These are phyloP conservation scores for Fusarium floridanum DNA, from an alignment of 2,329 filamentous ascomycete genomes.

Conservation along the genomic window DNA sequence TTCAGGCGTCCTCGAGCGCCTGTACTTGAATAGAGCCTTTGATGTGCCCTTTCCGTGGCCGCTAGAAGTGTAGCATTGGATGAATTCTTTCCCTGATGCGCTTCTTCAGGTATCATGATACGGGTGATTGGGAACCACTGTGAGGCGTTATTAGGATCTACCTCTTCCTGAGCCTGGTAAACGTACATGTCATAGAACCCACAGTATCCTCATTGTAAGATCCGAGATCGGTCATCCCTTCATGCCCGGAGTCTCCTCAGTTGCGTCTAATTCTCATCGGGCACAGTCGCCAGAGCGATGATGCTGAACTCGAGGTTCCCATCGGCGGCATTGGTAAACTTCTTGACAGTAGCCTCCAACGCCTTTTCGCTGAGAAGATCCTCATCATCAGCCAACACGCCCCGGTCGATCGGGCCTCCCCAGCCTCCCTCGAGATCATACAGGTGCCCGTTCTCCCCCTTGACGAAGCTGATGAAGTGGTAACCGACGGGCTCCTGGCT, in stretches of 20 bases:
- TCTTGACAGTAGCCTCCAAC: constrained; percentile 69
- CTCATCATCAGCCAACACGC: constrained; percentile 65
- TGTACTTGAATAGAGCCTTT: background rate
- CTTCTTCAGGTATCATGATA: background rate
- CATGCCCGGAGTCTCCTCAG: too few species aligned
- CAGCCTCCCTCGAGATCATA: constrained; percentile 86
- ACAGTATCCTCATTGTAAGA: background rate
- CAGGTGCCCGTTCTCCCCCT: constrained; percentile 71
- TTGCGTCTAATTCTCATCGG: constrained; percentile 26
- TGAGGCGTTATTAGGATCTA: background rate
- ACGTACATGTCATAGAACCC: background rate
- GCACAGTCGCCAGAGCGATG: constrained; percentile 50
- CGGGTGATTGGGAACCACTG: background rate
- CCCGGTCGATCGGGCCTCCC: constrained; percentile 79
- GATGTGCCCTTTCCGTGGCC: background rate
- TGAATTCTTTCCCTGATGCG: background rate
- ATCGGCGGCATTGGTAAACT: constrained; percentile 55
- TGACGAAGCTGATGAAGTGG: constrained; percentile 88
- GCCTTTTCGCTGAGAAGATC: constrained; percentile 76
- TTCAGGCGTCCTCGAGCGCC: background rate
- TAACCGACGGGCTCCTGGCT: constrained; percentile 74
- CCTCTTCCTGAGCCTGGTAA: background rate
- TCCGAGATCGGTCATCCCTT: background rate
- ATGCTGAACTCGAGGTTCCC: constrained; percentile 57
- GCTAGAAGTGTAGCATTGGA: background rate